phyloP scores from a whole-genome alignment of 495 filamentous ascomycete species.

The Cryomyces minteri region DNA sequence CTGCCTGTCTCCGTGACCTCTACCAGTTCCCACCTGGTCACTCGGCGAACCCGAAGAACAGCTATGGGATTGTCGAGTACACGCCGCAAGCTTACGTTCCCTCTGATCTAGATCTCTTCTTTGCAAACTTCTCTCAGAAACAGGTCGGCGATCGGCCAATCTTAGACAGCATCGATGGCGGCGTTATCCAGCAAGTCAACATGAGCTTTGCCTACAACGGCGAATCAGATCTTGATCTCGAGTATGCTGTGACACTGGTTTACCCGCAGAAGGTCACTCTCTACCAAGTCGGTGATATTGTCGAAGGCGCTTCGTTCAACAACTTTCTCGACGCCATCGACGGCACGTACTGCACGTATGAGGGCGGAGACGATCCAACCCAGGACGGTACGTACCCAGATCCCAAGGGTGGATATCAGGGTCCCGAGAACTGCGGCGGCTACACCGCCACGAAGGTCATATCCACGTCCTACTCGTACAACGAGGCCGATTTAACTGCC shows the following conservation, averaged over 20 bases:
- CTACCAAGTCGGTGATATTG: conserved; percentile 21
- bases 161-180: conserved; percentile 7
- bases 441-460: conserved; percentile 41
- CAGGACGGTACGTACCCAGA: conserved; percentile 25
- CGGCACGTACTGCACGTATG: conserved; percentile 21
- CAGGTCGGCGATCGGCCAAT: conserved; percentile 4
- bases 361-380: conserved; percentile 20
- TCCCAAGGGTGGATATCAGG: conserved; percentile 24
- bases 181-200: conserved; percentile 4
- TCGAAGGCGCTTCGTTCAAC: conserved; percentile 19
- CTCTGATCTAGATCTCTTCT: conserved; percentile 11
- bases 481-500: conserved; percentile 31
- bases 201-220: conserved; percentile 14
- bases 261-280: conserved; percentile 24
- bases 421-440: conserved; percentile 23
- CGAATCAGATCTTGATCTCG: conserved; percentile 20
- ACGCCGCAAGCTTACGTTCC: conserved; percentile 18
- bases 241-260: conserved; percentile 19
- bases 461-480: conserved; percentile 36
- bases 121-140: conserved; percentile 3
- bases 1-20: conserved; percentile 34
- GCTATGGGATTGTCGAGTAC: conserved; percentile 31
- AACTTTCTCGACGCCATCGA: conserved; percentile 29
- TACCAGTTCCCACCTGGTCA: conserved; percentile 29
- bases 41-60: conserved; percentile 24